Evolutionary conservation across 345 rosid species (phyloP).

Genomic region (Reutealis trisperma): DNA sequence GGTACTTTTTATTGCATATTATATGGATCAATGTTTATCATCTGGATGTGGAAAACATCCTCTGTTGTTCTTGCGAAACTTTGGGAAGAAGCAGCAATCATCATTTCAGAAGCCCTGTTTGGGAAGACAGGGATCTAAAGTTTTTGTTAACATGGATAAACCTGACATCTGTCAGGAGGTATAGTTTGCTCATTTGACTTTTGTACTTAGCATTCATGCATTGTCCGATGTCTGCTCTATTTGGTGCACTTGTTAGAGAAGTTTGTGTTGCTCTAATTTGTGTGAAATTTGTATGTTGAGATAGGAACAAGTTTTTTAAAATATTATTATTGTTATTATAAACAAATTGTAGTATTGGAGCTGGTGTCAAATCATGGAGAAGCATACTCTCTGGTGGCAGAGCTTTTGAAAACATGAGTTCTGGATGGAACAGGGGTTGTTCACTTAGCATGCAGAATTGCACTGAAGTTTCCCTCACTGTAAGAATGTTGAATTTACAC

Average conservation of each 20-base stretch:
- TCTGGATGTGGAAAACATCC: constrained; percentile 56
- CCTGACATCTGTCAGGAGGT: constrained; percentile 83
- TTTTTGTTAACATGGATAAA: constrained; percentile 64
- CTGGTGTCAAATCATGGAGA: neutral
- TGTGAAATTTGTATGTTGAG: neutral
- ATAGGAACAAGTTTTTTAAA: neutral
- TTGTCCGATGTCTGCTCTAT: neutral
- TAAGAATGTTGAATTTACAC: neutral
- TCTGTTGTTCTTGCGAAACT: constrained; percentile 44
- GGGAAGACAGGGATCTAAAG: constrained; percentile 54
- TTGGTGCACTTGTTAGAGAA: neutral
- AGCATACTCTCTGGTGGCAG: neutral
- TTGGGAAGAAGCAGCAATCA: constrained; percentile 36
- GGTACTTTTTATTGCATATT: constrained; percentile 61
- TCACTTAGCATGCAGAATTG: neutral
- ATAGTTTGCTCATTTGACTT: constrained; percentile 19
- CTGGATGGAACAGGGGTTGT: neutral
- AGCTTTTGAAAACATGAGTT: neutral
- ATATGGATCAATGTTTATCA: constrained; percentile 56
- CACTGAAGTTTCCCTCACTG: neutral
- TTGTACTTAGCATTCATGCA: neutral
- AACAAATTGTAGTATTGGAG: neutral
- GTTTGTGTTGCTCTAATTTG: neutral
- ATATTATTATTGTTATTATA: neutral
- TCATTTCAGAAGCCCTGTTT: constrained; percentile 54